These are phyloP conservation scores for Boletus smithii DNA, from an alignment of 1,284 basidiomycete species.

Conservation along the genomic window DNA sequence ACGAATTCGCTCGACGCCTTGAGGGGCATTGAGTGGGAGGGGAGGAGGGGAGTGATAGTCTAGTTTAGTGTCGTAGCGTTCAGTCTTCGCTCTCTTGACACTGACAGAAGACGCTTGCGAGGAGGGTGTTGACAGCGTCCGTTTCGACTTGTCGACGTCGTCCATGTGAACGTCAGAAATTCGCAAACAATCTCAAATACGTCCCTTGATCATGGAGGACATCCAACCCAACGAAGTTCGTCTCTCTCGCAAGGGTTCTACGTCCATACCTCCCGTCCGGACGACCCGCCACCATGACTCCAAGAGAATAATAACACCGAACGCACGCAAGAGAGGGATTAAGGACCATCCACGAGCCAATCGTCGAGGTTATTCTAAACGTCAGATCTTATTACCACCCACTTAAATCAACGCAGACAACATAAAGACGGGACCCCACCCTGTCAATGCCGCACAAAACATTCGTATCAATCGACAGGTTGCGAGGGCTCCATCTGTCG, in stretches of 20 bases:
- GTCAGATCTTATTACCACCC: background rate
- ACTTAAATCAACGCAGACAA: conserved; percentile 6
- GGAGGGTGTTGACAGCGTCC: conserved; percentile 7
- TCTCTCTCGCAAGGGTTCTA: conserved; percentile 35
- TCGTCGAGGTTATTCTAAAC: conserved; percentile 15
- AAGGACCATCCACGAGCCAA: conserved; percentile 2
- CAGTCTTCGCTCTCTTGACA: conserved; percentile 25
- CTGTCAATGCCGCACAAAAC: background rate
- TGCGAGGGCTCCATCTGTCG: background rate
- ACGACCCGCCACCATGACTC: background rate
- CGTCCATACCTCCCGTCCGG: conserved; percentile 33
- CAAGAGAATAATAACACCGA: background rate
- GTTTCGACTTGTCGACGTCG: conserved; percentile 15
- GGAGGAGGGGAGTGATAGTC: conserved; percentile 10
- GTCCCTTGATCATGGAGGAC: conserved; percentile 34
- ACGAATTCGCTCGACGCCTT: conserved; percentile 32
- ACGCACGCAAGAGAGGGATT: conserved; percentile 16
- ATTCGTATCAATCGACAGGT: background rate
- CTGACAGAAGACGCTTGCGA: conserved; percentile 13
- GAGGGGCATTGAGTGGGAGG: conserved; percentile 21
- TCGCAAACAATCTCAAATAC: conserved; percentile 27
- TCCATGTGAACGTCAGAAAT: conserved; percentile 12
- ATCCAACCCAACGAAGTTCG: conserved; percentile 43
- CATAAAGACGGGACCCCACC: background rate
- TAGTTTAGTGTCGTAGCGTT: conserved; percentile 10